These are phyloP conservation scores for Candolleomyces eurysporus DNA, from an alignment of 768 basidiomycete genomes.

Conservation along the genomic window DNA sequence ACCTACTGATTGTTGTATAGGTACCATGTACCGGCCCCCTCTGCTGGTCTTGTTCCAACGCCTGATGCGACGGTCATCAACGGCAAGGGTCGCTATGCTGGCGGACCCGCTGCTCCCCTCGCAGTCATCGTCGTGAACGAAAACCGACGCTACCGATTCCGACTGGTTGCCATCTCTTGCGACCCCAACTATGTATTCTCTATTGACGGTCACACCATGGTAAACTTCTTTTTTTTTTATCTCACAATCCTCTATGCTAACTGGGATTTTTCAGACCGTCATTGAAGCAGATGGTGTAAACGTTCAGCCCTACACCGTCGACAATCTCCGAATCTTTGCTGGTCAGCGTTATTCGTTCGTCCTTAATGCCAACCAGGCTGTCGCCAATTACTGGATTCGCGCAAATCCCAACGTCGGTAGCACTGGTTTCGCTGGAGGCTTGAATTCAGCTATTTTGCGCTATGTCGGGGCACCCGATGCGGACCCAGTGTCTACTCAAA, in stretches of 20 bases:
- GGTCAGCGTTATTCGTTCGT: no score
- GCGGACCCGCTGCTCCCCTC: constrained; percentile 22
- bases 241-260: no score
- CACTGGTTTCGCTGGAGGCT: constrained; percentile 27
- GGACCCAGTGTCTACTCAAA: constrained; percentile 38
- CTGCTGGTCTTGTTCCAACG: not conserved
- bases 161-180: constrained; percentile 44
- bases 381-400: constrained; percentile 45
- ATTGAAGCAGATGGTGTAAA: no score
- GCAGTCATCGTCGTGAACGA: constrained; percentile 34
- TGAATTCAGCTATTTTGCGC: constrained; percentile 54
- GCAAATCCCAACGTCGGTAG: constrained; percentile 30
- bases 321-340: no score
- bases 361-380: constrained; percentile 20
- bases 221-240: no score
- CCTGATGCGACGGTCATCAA: constrained; percentile 17
- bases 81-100: constrained; percentile 19
- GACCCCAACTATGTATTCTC: constrained; percentile 32
- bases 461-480: constrained; percentile 39
- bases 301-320: no score
- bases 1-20: constrained; percentile 8
- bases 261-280: no score
- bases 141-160: constrained; percentile 44
- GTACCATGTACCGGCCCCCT: constrained; percentile 22
- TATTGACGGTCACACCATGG: no score